Conservation (phyloP, 768 basidiomycete species). For the Russula brevipes region DNA sequence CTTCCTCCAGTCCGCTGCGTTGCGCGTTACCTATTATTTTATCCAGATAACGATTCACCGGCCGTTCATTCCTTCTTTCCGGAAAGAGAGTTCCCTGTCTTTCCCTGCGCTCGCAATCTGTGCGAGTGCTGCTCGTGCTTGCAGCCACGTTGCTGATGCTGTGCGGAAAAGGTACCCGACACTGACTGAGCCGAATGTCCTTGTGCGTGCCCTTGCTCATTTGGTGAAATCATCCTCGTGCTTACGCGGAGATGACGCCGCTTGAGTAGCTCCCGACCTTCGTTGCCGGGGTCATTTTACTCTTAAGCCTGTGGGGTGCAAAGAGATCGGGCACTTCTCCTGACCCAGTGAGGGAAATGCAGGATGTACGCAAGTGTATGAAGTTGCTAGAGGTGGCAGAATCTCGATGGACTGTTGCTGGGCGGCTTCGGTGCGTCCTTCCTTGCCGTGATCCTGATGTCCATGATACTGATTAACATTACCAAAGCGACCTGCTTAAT, state of each 20-base stretch:
- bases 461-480: neutral
- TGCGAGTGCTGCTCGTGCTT: constrained; percentile 47
- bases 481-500: constrained; percentile 16
- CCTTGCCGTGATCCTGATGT: neutral
- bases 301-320: constrained; percentile 54
- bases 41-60: constrained; percentile 46
- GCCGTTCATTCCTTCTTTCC: constrained; percentile 42
- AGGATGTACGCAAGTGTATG: constrained; percentile 50
- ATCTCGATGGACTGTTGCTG: constrained; percentile 22
- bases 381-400: constrained; percentile 25
- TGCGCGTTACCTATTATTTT: constrained; percentile 41
- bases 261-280: constrained; percentile 35
- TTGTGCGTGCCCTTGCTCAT: constrained; percentile 2
- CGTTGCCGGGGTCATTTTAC: constrained; percentile 46
- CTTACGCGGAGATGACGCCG: constrained; percentile 16
- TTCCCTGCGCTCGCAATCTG: constrained; percentile 51
- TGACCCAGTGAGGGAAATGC: constrained; percentile 43
- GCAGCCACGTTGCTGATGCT: constrained; percentile 40
- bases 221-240: neutral
- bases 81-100: constrained; percentile 30
- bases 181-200: constrained; percentile 21
- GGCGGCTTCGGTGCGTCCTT: constrained; percentile 18
- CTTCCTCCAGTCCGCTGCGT: constrained; percentile 38
- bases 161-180: constrained; percentile 26
- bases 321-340: constrained; percentile 38